These are phyloP conservation scores for Thermochaetoides dissita DNA, from an alignment of 2,329 filamentous ascomycete species.

Conservation along the genomic window DNA sequence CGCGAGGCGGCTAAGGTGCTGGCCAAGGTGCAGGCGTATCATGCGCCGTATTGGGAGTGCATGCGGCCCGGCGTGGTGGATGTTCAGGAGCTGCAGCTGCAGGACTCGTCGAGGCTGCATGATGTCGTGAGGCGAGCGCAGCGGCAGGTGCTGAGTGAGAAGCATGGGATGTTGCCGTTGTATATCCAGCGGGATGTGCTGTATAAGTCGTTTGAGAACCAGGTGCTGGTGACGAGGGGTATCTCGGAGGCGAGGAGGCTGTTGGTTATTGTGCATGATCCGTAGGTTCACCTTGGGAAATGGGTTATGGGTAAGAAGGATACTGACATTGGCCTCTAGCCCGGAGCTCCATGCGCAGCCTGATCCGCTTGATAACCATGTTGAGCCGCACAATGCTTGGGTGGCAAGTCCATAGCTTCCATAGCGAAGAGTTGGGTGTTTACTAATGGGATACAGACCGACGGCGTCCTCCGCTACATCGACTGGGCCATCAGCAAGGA, in stretches of 20 bases:
- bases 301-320: too few species aligned
- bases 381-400: slow-evolving; percentile 78
- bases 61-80: slow-evolving; percentile 57
- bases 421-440: too few species aligned
- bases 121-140: slow-evolving; percentile 72
- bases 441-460: slow-evolving; percentile 41
- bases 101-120: slow-evolving; percentile 53
- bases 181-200: slow-evolving; percentile 62
- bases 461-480: slow-evolving; percentile 67
- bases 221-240: slow-evolving; percentile 67
- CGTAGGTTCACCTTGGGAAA: slow-evolving; percentile 36
- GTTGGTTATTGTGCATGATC: slow-evolving; percentile 80
- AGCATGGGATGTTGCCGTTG: slow-evolving; percentile 65
- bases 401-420: slow-evolving; percentile 45
- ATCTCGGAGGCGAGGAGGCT: slow-evolving; percentile 54
- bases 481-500: slow-evolving; percentile 65
- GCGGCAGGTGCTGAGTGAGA: slow-evolving; percentile 53
- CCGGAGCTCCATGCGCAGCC: slow-evolving; percentile 56
- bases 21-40: slow-evolving; percentile 44
- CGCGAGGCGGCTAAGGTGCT: slow-evolving; percentile 42
- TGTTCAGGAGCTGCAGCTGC: slow-evolving; percentile 34
- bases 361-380: slow-evolving; percentile 53
- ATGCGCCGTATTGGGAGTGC: slow-evolving; percentile 72
- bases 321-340: slow-evolving; percentile 23
- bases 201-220: slow-evolving; percentile 68